phyloP scores from a whole-genome alignment of 2,329 filamentous ascomycete genomes.

The Dactylella cylindrospora region DNA sequence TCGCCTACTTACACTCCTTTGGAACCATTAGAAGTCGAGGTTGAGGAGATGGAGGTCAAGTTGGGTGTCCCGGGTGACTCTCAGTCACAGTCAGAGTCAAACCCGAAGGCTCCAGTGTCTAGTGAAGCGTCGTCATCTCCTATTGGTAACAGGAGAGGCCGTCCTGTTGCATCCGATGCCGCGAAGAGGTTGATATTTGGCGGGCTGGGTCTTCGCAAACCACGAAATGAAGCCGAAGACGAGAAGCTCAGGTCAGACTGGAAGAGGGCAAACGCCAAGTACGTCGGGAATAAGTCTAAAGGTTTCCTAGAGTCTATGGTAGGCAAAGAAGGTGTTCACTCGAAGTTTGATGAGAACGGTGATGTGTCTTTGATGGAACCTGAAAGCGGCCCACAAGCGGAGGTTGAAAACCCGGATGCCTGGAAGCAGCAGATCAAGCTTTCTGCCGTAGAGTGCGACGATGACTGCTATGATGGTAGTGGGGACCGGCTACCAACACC shows the following conservation, averaged over 20 bases:
- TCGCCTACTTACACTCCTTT: slow-evolving; percentile 32
- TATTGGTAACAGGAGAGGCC: slow-evolving; percentile 2
- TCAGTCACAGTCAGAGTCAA: not conserved
- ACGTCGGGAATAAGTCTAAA: slow-evolving; percentile 39
- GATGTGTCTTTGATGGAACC: slow-evolving; percentile 18
- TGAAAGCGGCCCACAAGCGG: not conserved
- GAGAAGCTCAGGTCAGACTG: slow-evolving; percentile 29
- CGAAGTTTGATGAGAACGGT: slow-evolving; percentile 45
- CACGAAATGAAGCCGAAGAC: slow-evolving; percentile 34
- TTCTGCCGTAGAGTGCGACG: slow-evolving; percentile 48
- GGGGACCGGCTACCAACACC: slow-evolving; percentile 43
- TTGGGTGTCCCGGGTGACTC: slow-evolving; percentile 16
- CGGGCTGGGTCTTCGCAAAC: slow-evolving; percentile 17
- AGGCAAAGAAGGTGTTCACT: slow-evolving; percentile 26
- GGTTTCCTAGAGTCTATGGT: slow-evolving; percentile 36
- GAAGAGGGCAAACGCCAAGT: slow-evolving; percentile 31
- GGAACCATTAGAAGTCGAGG: slow-evolving; percentile 22
- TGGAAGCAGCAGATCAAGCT: slow-evolving; percentile 47
- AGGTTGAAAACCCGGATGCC: slow-evolving; percentile 19
- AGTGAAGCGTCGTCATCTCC: slow-evolving; percentile 6
- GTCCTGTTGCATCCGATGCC: slow-evolving; percentile 22
- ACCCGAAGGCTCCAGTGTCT: not conserved
- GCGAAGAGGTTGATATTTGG: slow-evolving; percentile 20
- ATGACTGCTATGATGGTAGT: slow-evolving; percentile 29
- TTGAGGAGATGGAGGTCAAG: slow-evolving; percentile 10